These are phyloP conservation scores for Xylaria telfairii DNA, from an alignment of 495 filamentous ascomycete species.

Conservation along the genomic window DNA sequence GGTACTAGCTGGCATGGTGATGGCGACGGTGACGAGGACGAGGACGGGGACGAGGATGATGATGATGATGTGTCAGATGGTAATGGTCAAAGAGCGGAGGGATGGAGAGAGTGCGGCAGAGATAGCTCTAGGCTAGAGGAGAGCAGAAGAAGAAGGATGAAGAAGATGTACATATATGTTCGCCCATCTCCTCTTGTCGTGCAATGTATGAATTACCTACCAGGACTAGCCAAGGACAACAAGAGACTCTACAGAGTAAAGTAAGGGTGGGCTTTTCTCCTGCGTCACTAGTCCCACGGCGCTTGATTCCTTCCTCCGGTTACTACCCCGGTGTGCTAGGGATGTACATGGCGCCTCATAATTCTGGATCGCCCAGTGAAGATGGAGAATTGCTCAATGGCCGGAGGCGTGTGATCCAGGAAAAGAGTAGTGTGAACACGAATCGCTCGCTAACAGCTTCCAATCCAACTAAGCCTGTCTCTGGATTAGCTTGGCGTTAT, in stretches of 20 bases:
- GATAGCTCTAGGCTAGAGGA: neutral
- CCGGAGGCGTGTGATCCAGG: neutral
- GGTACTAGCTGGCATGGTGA: neutral
- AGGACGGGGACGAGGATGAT: neutral
- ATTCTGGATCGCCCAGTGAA: neutral
- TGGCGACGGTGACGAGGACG: neutral
- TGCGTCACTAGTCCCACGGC: slow-evolving; percentile 16
- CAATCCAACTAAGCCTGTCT: neutral
- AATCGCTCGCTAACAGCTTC: slow-evolving; percentile 17
- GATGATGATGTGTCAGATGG: neutral
- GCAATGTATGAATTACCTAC: slow-evolving; percentile 4
- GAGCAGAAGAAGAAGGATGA: neutral
- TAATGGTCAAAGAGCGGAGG: neutral
- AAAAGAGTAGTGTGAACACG: neutral
- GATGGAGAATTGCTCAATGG: neutral
- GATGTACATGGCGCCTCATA: neutral
- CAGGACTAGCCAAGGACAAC: neutral
- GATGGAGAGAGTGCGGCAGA: neutral
- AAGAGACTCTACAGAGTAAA: neutral
- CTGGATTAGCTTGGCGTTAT: slow-evolving; percentile 8
- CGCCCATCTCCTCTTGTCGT: neutral
- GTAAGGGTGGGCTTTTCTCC: slow-evolving; percentile 3
- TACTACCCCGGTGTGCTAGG: neutral
- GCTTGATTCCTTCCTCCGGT: neutral
- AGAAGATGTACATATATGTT: neutral